Conservation (phyloP, 2,329 filamentous ascomycete genomes). For the Microdochium trichocladiopsis region DNA sequence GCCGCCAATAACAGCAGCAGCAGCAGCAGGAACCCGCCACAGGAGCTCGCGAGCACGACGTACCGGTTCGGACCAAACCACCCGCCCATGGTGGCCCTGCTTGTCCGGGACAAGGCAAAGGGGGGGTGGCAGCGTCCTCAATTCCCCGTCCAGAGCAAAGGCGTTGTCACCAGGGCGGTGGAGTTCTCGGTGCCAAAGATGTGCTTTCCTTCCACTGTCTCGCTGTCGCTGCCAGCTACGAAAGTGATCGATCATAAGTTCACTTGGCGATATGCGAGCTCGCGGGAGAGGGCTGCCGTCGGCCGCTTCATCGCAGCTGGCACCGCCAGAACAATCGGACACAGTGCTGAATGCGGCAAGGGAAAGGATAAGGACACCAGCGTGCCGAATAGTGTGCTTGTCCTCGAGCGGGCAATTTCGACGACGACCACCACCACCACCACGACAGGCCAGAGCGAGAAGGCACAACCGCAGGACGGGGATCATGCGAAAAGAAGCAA, state of each 20-base stretch:
- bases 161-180: neutral
- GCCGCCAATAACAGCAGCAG: slow-evolving; percentile 27
- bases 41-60: slow-evolving; percentile 39
- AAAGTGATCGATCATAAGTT: neutral
- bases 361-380: neutral
- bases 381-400: slow-evolving; percentile 34
- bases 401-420: slow-evolving; percentile 40
- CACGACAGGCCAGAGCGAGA: neutral
- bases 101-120: slow-evolving; percentile 14
- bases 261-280: slow-evolving; percentile 45
- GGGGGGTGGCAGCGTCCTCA: slow-evolving; percentile 1
- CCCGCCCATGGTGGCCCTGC: slow-evolving; percentile 35
- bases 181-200: slow-evolving; percentile 23
- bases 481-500: slow-evolving; percentile 1
- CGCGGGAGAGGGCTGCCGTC: slow-evolving; percentile 34
- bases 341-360: neutral
- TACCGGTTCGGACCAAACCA: slow-evolving; percentile 51
- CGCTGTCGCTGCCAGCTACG: neutral
- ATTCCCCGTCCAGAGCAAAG: neutral
- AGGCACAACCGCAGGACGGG: too few species aligned
- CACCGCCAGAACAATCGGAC: too few species aligned
- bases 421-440: neutral
- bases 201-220: too few species aligned
- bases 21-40: slow-evolving; percentile 8
- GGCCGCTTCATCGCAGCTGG: too few species aligned